These are phyloP conservation scores for Fusarium sp. DNA, from an alignment of 2,329 filamentous ascomycete species.

Conservation along the genomic window DNA sequence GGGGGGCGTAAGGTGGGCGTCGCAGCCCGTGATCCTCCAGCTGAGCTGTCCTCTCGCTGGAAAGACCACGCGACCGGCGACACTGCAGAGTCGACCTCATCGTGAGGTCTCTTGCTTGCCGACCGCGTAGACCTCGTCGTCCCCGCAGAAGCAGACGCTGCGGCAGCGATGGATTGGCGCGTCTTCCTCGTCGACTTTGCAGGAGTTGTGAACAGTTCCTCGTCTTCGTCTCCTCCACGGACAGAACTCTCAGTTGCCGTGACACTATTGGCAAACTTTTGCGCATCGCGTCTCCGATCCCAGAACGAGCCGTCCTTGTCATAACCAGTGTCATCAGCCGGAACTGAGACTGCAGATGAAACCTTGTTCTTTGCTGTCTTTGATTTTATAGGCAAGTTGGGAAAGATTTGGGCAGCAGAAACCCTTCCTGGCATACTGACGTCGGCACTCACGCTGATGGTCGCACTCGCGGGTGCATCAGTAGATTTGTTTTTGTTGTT, in stretches of 20 bases:
- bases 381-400: slow-evolving; percentile 51
- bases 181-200: slow-evolving; percentile 53
- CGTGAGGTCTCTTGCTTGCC: slow-evolving; percentile 66
- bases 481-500: slow-evolving; percentile 13
- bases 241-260: slow-evolving; percentile 56
- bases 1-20: slow-evolving; percentile 70
- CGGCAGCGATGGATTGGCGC: slow-evolving; percentile 53
- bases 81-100: slow-evolving; percentile 66
- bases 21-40: slow-evolving; percentile 69
- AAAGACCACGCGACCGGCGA: slow-evolving; percentile 67
- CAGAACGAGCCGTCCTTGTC: slow-evolving; percentile 53
- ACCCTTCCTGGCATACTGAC: slow-evolving; percentile 59
- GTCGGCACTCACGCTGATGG: slow-evolving; percentile 48
- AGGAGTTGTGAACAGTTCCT: slow-evolving; percentile 51
- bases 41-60: slow-evolving; percentile 61
- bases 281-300: slow-evolving; percentile 55
- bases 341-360: slow-evolving; percentile 38
- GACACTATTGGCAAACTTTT: slow-evolving; percentile 56
- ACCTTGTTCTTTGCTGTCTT: slow-evolving; percentile 50
- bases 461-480: slow-evolving; percentile 46
- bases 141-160: slow-evolving; percentile 38
- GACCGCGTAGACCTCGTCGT: slow-evolving; percentile 63
- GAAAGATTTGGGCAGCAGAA: slow-evolving; percentile 51
- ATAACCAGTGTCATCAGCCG: slow-evolving; percentile 50
- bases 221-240: slow-evolving; percentile 49